These are phyloP conservation scores for Colletotrichum cuscutae DNA, from an alignment of 2,329 filamentous ascomycete species.

Conservation along the genomic window DNA sequence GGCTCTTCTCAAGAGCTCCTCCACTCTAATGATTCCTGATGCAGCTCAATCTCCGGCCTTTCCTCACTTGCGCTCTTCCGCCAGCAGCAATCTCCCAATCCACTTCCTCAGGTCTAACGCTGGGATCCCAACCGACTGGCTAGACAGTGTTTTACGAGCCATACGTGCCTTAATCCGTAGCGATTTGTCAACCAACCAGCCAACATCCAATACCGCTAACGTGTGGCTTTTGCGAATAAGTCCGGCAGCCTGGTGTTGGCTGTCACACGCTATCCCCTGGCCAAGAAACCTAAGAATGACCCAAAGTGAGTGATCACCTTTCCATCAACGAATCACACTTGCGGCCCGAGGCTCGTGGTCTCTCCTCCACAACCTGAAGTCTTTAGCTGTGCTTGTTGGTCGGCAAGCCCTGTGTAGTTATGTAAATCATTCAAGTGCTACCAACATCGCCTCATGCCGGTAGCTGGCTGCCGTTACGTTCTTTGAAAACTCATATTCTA, in stretches of 20 bases:
- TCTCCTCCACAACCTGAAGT: background rate
- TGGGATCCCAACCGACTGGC: background rate
- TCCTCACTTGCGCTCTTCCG: background rate
- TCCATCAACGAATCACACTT: background rate
- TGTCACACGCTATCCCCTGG: background rate
- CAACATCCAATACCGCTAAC: background rate
- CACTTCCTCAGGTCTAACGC: background rate
- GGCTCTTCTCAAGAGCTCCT: background rate
- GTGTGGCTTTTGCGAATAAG: background rate
- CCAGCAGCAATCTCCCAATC: background rate
- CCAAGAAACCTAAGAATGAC: constrained; percentile 29
- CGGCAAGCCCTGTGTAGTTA: background rate
- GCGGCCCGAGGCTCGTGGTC: constrained; percentile 11
- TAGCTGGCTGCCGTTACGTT: no score
- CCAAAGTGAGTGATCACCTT: constrained; percentile 21
- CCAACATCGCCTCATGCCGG: no score
- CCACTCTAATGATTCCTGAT: constrained; percentile 7
- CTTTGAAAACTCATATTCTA: no score
- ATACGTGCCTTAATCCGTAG: background rate
- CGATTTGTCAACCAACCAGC: background rate
- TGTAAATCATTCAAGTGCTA: no score
- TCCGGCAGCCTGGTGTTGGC: constrained; percentile 7
- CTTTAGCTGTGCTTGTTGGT: background rate
- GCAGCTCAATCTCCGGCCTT: constrained; percentile 8
- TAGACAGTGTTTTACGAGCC: background rate